Evolutionary conservation across 2,329 filamentous ascomycete species (phyloP), one percentile per base, ranked within the genome.

Genomic region (Pseudogymnoascus sp.): DNA sequence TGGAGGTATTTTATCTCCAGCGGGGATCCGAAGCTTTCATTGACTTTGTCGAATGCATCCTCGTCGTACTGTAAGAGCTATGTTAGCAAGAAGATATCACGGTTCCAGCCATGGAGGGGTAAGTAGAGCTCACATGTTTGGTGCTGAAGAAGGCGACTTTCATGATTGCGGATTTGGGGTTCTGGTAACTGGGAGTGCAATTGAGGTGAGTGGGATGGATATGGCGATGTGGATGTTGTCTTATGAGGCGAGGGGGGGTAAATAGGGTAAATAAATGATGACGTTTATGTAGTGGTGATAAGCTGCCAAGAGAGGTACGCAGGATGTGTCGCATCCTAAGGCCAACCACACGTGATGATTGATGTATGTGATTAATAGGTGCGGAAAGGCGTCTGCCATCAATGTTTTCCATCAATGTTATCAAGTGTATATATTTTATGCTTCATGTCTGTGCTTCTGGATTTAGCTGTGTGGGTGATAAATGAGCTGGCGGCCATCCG

Each of bases 91-190:
- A 33, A 4, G 14, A 38, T 16, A 2, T 38, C 35, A 7, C 4
- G 4, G 2, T 12, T 12, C 4, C 11, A 12, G 14, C 37, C 37
- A 16, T 38, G 33, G 33, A 4, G 33, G 33, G 10, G 31, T 8
- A 10, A n/a, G 23, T n/a, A 5, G 14, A 2, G 10, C 45, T 55
- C 10, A 55, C 49, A 3, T 35, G 49, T 55, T 55, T 55, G 1
- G 49, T 33, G 29, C 49, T 55, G 49, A 55, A 55, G 29, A 55
- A 55, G 29, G 49, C 49, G 49, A 55, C 49, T 7, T 35, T 55
- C 49, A 55, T 55, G 29, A 8, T 55, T 35, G 29, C 16, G 2
- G n/a, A 33, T 55, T 35, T 33, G 16, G 4, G 43, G 4, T 29
- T 52, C 8, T 12, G 4, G 5, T 26, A 8, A 19, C 4, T 55